Base-by-base conservation (phyloP, 2,329 filamentous ascomycete species). In the Tolypocladium paradoxum region DNA sequence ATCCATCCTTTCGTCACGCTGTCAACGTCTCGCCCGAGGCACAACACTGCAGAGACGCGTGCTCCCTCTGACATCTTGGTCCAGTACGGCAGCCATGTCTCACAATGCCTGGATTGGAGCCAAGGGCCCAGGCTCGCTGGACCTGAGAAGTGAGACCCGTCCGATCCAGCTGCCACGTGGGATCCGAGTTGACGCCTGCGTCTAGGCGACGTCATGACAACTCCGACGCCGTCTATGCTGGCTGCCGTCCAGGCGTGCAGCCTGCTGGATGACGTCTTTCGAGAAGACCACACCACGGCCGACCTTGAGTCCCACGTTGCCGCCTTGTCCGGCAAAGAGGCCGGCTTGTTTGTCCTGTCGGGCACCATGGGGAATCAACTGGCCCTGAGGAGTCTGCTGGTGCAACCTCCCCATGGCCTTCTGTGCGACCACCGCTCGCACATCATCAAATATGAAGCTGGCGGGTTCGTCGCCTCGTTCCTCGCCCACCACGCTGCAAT, bases 351-450 rank as follows among this genome's bases (percentile, higher is more conserved):
- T 52, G 88, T 96, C 53, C 76, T 95, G 55, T 93, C 88, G 0
- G 92, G 92, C 4, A 96, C 91, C 5, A 96, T 96, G 90, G 90
- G 90, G 40, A 96, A 96, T 70, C 90, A 96, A 67, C 75, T 96
- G 20, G 85, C 87, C 0, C 77, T 96, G 43, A 83, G 91, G 38
- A 79, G 87, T 1, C 86, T 93, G 55, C 77, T 96, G 16, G 79
- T 76, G 1, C 85, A 88, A 55, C 90, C 91, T 16, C 92, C 92
- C 0, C 83, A 95, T 66, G 80, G 81, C 8, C 81, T 96, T 6
- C 73, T 96, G 9, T 89, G 87, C 60, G 91, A 96, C 65, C 75
- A 84, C 57, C 80, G 89, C 35, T 81, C 83, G 5, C 92, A 96
- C 65, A 87, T 96, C 54, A 74, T 88, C 54, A 76, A 83, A 40